Evolutionary conservation across 495 filamentous ascomycete genomes (phyloP), one percentile per base, ranked within the genome.

Genomic region (Hypoxylon fuscum): DNA sequence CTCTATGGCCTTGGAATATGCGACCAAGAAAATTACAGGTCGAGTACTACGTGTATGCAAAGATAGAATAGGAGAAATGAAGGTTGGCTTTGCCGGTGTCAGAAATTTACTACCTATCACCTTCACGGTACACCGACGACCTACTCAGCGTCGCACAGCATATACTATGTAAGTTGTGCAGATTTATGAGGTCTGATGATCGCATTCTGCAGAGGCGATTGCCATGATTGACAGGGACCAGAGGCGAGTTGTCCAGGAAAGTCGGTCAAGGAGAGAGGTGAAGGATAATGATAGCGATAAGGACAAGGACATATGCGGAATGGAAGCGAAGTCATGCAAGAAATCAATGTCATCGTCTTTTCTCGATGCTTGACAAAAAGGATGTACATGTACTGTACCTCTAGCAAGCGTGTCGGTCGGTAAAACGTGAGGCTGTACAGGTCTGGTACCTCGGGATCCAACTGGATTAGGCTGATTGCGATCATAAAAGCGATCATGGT

Each of bases 141-240:
- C 44, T 44, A 15, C 23, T 38, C 34, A 44, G 51, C 51, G 52
- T 56, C 25, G 46, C 37, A 54, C 49, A 14, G 49, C 57, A 60
- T 53, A 41, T n/a, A n/a, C n/a, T n/a, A n/a, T n/a, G n/a, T n/a
- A n/a, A 53, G 21, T 60, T 35, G 34, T 57, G 60, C 47, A 64
- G 42, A 59, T 41, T 42, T 58, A 43, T 57, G 27, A 64, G 61
- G 61, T 64, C 61, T 49, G 61, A 59, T 64, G 61, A 64, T 42
- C 49, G 35, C 61, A 64, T 64, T 59, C 35, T 64, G 54, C 61
- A 64, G 52, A 64, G 38, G 15, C 31, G 48, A 53, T 44, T 51
- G 53, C 34, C 25, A 47, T 22, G 62, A 50, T 59, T 65, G 61
- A 64, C 61, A 64, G 49, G 61, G 61, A 59, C 54, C 42, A 15